A percentile compares a stretch with the other conserved stretches of the same genome.
Conservation (phyloP, 106 monocot species). For the Dioscorea zingiberensis region DNA sequence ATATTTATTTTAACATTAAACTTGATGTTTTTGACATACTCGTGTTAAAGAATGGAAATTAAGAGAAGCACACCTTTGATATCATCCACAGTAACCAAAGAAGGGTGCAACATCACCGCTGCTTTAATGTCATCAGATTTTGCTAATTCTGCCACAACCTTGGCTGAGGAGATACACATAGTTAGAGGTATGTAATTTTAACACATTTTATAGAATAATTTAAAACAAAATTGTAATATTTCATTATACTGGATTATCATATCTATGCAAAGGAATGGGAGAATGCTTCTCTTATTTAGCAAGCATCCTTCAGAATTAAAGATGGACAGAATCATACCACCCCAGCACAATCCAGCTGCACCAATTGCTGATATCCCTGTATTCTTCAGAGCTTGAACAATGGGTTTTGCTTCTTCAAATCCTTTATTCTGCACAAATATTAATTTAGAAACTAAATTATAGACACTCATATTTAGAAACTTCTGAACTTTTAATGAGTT, state of each 20-base stretch:
- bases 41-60: neutral
- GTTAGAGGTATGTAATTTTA: no score
- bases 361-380: constrained; percentile 39
- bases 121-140: constrained; percentile 21
- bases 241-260: neutral
- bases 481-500: no score
- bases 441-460: no score
- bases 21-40: neutral
- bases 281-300: neutral
- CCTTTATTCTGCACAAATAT: constrained; percentile 35
- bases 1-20: neutral
- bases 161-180: constrained; percentile 3
- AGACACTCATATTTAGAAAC: no score
- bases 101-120: constrained; percentile 25
- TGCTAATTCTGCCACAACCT: constrained; percentile 27
- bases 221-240: no score
- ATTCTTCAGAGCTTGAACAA: constrained; percentile 47
- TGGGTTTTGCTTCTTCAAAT: constrained; percentile 53
- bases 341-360: constrained; percentile 56
- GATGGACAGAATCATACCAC: constrained; percentile 22
- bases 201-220: no score
- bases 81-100: constrained; percentile 22
- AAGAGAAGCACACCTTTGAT: constrained; percentile 24
- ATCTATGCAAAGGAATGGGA: neutral
- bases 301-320: neutral